Conservation (phyloP, 768 basidiomycete genomes). For the Tulasnella sp. region DNA sequence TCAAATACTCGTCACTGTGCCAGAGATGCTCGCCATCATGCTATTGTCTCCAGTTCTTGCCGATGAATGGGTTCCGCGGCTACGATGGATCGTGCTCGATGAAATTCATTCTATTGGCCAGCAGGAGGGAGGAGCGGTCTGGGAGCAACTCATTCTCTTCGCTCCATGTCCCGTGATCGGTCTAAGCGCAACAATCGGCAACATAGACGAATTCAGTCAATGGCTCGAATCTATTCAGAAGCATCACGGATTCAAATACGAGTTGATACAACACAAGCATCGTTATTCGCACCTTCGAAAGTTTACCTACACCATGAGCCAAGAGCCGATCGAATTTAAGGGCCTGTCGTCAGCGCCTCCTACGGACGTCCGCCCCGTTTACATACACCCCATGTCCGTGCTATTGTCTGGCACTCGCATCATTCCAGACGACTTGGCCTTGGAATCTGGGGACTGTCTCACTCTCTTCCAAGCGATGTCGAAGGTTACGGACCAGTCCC, state of each 20-base stretch:
- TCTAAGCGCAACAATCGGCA: constrained; percentile 66
- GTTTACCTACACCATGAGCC: constrained; percentile 48
- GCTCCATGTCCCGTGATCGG: constrained; percentile 71
- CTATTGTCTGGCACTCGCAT: constrained; percentile 49
- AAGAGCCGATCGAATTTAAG: neutral
- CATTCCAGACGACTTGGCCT: constrained; percentile 58
- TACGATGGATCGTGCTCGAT: constrained; percentile 67
- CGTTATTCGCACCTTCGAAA: constrained; percentile 73
- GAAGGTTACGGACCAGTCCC: neutral
- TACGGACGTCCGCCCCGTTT: constrained; percentile 39
- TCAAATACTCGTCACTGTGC: constrained; percentile 73
- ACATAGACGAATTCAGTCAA: constrained; percentile 58
- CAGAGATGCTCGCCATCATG: constrained; percentile 67
- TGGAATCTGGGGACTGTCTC: constrained; percentile 59
- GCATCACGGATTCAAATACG: constrained; percentile 55
- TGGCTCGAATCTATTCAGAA: constrained; percentile 63
- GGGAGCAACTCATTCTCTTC: constrained; percentile 68
- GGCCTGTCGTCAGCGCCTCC: constrained; percentile 40
- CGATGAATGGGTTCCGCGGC: constrained; percentile 54
- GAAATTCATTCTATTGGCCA: constrained; percentile 64
- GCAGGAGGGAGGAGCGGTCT: constrained; percentile 62
- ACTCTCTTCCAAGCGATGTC: constrained; percentile 48
- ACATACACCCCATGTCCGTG: constrained; percentile 60
- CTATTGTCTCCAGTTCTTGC: constrained; percentile 64
- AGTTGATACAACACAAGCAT: constrained; percentile 59